phyloP scores from a whole-genome alignment of 1,284 basidiomycete genomes.

The Pseudozyma pruni region DNA sequence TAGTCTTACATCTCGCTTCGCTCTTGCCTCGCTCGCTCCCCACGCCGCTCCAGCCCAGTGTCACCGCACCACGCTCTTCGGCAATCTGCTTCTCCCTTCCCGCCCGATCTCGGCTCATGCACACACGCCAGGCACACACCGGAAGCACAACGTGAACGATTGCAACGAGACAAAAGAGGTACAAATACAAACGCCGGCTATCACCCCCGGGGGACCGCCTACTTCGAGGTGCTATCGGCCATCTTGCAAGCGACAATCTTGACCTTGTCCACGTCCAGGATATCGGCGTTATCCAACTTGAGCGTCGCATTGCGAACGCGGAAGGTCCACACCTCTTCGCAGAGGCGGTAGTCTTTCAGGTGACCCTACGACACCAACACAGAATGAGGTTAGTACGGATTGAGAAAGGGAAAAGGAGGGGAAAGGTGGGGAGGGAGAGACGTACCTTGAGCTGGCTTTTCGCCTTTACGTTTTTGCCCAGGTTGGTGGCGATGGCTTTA shows the following conservation, averaged over 20 bases:
- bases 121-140: too few relatives aligned
- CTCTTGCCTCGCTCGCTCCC: too few relatives aligned
- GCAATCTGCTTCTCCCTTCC: too few relatives aligned
- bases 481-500: conserved; percentile 64
- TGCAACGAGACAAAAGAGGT: too few relatives aligned
- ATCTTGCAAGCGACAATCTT: conserved; percentile 68
- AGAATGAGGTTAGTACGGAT: too few relatives aligned
- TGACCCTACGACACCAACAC: too few relatives aligned
- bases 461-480: conserved; percentile 62
- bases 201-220: not conserved
- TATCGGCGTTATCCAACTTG: conserved; percentile 65
- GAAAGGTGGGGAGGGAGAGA: not conserved
- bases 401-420: not conserved
- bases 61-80: too few relatives aligned
- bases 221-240: conserved; percentile 45
- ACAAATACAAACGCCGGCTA: too few relatives aligned
- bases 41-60: too few relatives aligned
- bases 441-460: conserved; percentile 63
- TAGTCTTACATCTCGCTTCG: too few relatives aligned
- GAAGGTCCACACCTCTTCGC: conserved; percentile 68
- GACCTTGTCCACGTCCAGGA: conserved; percentile 59
- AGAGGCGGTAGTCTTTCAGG: conserved; percentile 63
- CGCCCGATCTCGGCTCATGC: too few relatives aligned
- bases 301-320: conserved; percentile 62
- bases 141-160: too few relatives aligned